These are phyloP conservation scores for Aspergillus cavernicola DNA, from an alignment of 495 filamentous ascomycete species.

Conservation along the genomic window DNA sequence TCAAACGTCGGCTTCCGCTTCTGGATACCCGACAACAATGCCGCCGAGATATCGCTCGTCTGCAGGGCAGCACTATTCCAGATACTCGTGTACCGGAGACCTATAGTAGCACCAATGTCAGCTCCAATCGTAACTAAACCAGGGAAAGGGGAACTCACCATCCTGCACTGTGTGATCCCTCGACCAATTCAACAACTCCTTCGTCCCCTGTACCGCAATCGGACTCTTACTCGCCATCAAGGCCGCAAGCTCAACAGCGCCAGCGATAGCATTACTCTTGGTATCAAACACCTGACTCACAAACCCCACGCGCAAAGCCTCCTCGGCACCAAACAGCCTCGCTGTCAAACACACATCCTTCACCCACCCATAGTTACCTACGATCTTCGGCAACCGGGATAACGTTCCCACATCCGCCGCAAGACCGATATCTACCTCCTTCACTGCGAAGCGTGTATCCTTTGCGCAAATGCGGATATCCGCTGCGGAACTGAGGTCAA, in stretches of 20 bases:
- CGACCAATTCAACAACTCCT: conserved; percentile 85
- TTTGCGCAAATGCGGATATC: conserved; percentile 74
- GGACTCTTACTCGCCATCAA: conserved; percentile 80
- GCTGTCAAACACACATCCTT: conserved; percentile 86
- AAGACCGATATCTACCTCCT: conserved; percentile 93
- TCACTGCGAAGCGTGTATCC: conserved; percentile 69
- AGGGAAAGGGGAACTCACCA: conserved; percentile 45
- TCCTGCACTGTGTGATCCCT: conserved; percentile 75
- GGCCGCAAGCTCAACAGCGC: conserved; percentile 61
- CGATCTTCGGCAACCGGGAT: conserved; percentile 77
- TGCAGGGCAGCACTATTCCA: conserved; percentile 88
- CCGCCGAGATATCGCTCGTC: conserved; percentile 69
- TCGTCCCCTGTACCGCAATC: conserved; percentile 88
- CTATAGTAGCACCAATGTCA: conserved; percentile 28
- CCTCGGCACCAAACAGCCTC: conserved; percentile 69
- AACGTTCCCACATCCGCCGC: conserved; percentile 93
- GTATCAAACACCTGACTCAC: conserved; percentile 71
- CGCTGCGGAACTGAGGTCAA: conserved; percentile 74
- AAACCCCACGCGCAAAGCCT: conserved; percentile 79
- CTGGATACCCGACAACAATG: conserved; percentile 70
- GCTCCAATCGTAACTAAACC: not conserved
- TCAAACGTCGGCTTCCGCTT: conserved; percentile 81
- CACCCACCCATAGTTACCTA: conserved; percentile 76
- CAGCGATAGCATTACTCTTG: conserved; percentile 58
- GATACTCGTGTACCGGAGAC: conserved; percentile 74